Evolutionary conservation across 192 early-diverging fungal species (phyloP).

Genomic region (Kickxella alabastrina): DNA sequence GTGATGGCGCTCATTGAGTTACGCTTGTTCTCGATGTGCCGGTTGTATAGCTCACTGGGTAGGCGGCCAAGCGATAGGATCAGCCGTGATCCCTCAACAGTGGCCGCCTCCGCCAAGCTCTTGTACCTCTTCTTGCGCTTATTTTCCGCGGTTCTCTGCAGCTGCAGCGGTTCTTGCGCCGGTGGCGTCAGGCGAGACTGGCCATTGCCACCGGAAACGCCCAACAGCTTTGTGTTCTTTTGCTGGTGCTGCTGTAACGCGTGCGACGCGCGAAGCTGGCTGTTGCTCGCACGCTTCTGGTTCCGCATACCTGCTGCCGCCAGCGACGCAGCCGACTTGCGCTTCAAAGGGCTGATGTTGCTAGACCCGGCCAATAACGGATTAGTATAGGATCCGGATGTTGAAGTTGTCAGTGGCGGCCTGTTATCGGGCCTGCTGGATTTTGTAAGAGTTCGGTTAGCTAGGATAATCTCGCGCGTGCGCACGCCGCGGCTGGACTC

Average conservation of each 20-base stretch:
- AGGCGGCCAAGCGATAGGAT: constrained; percentile 27
- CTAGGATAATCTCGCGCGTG: constrained; percentile 34
- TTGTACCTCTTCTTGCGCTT: constrained; percentile 32
- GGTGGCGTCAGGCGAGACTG: too few species aligned
- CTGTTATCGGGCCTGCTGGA: neutral
- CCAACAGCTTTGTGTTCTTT: too few species aligned
- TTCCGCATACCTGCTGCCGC: constrained; percentile 2
- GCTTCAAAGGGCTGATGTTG: too few species aligned
- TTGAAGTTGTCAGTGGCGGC: neutral
- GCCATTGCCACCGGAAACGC: too few species aligned
- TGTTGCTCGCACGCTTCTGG: constrained; percentile 33
- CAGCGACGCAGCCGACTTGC: neutral
- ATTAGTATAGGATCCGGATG: neutral
- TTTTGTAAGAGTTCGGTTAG: neutral
- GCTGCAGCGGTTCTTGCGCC: too few species aligned
- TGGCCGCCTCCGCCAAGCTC: constrained; percentile 41
- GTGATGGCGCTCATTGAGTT: neutral
- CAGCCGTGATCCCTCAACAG: constrained; percentile 36
- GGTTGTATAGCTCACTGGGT: constrained; percentile 19
- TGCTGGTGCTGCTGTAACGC: too few species aligned
- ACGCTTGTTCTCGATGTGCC: constrained; percentile 13
- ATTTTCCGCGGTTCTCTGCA: too few species aligned
- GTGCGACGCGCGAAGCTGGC: too few species aligned
- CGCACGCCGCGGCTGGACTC: constrained; percentile 33
- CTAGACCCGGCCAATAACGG: too few species aligned